These are phyloP conservation scores for Salix koriyanagi DNA, from an alignment of 345 rosid genomes.

Conservation along the genomic window DNA sequence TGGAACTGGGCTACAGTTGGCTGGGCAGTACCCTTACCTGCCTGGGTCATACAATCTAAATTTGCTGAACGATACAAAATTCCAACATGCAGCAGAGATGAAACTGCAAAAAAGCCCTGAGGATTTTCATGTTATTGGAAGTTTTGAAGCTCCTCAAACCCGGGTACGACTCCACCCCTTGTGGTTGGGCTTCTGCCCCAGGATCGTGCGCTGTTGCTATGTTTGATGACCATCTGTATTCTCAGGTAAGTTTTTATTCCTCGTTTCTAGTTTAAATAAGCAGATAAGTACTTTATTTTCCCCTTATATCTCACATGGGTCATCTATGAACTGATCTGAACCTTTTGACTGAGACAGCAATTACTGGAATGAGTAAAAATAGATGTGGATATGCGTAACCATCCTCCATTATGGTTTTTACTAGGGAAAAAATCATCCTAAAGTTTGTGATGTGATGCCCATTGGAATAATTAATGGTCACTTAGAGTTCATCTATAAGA, in stretches of 20 bases:
- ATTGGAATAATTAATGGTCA: neutral
- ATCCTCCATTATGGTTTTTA: neutral
- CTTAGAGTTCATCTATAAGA: neutral
- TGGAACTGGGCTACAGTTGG: slow-evolving; percentile 40
- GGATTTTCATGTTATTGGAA: slow-evolving; percentile 55
- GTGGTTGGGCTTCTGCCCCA: slow-evolving; percentile 57
- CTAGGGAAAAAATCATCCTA: neutral
- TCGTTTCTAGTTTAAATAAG: neutral
- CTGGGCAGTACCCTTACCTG: slow-evolving; percentile 43
- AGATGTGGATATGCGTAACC: neutral
- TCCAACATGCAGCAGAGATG: slow-evolving; percentile 45
- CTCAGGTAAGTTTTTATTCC: slow-evolving; percentile 38
- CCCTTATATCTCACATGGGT: neutral
- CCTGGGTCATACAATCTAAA: slow-evolving; percentile 39
- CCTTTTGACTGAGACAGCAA: neutral
- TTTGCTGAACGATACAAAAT: slow-evolving; percentile 42
- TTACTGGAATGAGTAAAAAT: neutral
- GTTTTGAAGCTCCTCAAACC: slow-evolving; percentile 52
- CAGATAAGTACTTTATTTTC: neutral
- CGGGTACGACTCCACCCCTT: slow-evolving; percentile 36
- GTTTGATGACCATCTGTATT: slow-evolving; percentile 51
- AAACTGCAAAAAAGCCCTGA: slow-evolving; percentile 43
- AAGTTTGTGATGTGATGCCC: neutral
- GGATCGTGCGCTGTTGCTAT: slow-evolving; percentile 51
- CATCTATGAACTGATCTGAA: slow-evolving; percentile 1